phyloP scores from a whole-genome alignment of 108 stramenopile species.

The Skeletonema potamos region DNA sequence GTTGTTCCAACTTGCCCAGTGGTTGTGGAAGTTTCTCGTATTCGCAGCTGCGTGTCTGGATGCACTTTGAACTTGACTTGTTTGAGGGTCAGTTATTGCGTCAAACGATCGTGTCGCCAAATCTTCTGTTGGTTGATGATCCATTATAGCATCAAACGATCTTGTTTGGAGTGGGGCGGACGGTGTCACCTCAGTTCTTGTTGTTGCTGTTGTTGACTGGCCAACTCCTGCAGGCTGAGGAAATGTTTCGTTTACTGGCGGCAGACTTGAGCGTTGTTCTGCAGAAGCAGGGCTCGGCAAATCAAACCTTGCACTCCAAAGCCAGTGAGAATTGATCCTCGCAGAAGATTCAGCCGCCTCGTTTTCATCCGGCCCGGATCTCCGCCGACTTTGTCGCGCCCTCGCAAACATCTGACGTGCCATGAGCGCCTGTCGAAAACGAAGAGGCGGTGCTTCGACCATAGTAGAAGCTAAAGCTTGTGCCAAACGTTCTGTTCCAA shows the following conservation, averaged over 20 bases:
- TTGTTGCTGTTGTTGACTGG: neutral
- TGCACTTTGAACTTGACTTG: neutral
- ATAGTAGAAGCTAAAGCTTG: slow-evolving; percentile 13
- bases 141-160: neutral
- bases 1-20: neutral
- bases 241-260: neutral
- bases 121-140: neutral
- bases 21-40: neutral
- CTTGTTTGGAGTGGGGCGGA: neutral
- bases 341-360: neutral
- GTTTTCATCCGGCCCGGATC: neutral
- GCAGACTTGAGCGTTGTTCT: neutral
- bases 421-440: neutral
- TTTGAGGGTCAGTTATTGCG: neutral
- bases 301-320: neutral
- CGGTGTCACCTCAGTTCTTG: neutral
- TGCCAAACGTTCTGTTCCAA: slow-evolving; percentile 31
- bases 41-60: neutral
- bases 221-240: neutral
- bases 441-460: slow-evolving; percentile 34
- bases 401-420: slow-evolving; percentile 13
- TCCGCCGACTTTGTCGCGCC: neutral
- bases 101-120: neutral
- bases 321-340: neutral
- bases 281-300: neutral